Evolutionary conservation across 805 yeast species (phyloP).

Genomic region (Candida sakaeoensis): DNA sequence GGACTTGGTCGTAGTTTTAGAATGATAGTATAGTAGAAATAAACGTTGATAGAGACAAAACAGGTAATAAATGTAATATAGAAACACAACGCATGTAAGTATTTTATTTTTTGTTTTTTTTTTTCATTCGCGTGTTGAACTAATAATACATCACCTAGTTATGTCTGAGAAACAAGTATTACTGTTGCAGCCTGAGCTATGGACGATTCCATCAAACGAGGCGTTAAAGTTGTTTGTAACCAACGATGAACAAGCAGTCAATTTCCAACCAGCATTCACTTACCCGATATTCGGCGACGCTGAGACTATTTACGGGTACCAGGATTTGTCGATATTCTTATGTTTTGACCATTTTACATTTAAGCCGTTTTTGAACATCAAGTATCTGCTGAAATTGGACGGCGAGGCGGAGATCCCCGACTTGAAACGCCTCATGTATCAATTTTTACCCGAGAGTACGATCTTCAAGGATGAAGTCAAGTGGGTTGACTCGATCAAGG

Average conservation of each 20-base stretch:
- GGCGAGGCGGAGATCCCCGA: constrained; percentile 53
- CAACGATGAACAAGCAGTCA: constrained; percentile 51
- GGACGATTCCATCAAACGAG: constrained; percentile 75
- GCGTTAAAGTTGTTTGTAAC: constrained; percentile 55
- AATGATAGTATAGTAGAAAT: constrained; percentile 19
- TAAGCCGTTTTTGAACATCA: constrained; percentile 65
- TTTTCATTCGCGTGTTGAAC: neutral
- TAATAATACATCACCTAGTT: neutral
- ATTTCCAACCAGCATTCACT: constrained; percentile 75
- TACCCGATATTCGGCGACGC: constrained; percentile 93
- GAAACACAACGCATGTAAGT: neutral
- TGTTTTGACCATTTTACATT: constrained; percentile 73
- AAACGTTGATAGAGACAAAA: neutral
- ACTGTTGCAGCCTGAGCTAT: constrained; percentile 56
- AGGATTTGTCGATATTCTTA: constrained; percentile 59
- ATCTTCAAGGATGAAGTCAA: constrained; percentile 57
- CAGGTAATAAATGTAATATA: neutral
- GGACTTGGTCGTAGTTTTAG: constrained; percentile 83
- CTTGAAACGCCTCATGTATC: constrained; percentile 50
- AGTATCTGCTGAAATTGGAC: constrained; percentile 49
- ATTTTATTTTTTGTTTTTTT: neutral
- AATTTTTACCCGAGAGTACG: constrained; percentile 59
- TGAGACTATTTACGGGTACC: constrained; percentile 83
- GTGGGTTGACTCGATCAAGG: constrained; percentile 59
- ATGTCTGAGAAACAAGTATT: constrained; percentile 5